Base-by-base conservation (phyloP, 257 asterid species). In the Primulina tabacum region DNA sequence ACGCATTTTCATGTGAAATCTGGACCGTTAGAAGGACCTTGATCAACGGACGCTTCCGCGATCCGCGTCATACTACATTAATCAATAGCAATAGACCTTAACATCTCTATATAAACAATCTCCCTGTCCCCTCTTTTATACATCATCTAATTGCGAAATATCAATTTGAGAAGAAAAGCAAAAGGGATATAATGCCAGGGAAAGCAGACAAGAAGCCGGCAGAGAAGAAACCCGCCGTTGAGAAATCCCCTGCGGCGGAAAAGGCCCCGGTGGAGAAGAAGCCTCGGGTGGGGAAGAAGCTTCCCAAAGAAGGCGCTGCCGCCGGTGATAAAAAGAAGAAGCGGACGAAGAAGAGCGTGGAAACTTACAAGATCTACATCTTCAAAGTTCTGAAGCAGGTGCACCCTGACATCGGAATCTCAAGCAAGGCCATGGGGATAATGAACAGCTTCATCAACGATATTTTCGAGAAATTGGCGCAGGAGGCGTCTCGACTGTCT, bases 321-420 rank as follows among this genome's bases (percentile, higher is more conserved):
- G 67, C 67, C 1, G 81, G 72, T 7, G 86, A 75, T 26, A 78
- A 81, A 66, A 81, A 81, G 67, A 81, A 81, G 79, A 81, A 78
- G 79, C 62, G 83, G 5, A 2, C 3, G 12, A 81, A 81, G 62
- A 81, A 81, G 71, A 78, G 83, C 61, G 64, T 35, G 4, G 86
- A 78, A 60, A 81, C 86, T 17, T 81, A 81, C 81, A 81, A 81
- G 83, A 81, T 81, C 75, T 81, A 81, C 75, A 81, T 81, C 68
- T 81, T 81, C 55, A 81, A 81, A 71, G 86, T 81, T 32, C 56
- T 81, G 65, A 81, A 81, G 34, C 83, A 81, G 52, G 85, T 80
- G 17, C 85, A 80, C n/a, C 85, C 82, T 0, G 85, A 80, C 18
- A 80, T 80, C 21, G 82, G 85, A 0, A 80, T 80, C 60, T 80